phyloP scores from a whole-genome alignment of 73 alveolate species.

The Durusdinium trenchii region DNA sequence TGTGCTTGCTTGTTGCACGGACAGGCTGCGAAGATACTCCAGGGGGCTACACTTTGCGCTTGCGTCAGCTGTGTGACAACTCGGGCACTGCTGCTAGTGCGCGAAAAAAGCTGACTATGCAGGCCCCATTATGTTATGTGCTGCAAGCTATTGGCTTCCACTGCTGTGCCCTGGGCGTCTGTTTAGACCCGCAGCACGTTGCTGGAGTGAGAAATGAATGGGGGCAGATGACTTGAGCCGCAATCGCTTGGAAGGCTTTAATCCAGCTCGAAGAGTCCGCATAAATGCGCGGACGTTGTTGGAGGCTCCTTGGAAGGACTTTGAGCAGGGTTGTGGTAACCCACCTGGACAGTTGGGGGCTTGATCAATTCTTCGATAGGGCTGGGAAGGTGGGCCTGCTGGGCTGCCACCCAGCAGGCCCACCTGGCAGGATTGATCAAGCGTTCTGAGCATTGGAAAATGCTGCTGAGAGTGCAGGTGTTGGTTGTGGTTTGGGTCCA shows the following conservation, averaged over 20 bases:
- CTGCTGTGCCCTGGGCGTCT: neutral
- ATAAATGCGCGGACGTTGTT: neutral
- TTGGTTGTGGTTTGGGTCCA: no score
- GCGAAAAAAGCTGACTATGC: neutral
- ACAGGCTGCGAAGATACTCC: constrained; percentile 10
- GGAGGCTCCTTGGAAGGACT: neutral
- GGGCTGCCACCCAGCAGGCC: no score
- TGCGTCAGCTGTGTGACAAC: constrained; percentile 28
- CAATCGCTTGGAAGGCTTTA: neutral
- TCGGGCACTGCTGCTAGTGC: neutral
- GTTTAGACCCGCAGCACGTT: no score
- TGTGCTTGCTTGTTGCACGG: constrained; percentile 17
- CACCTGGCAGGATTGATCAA: no score
- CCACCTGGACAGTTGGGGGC: no score
- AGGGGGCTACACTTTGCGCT: neutral
- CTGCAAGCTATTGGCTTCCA: neutral
- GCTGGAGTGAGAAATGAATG: constrained; percentile 4
- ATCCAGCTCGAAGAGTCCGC: neutral
- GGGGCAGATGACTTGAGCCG: constrained; percentile 28
- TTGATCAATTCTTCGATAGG: no score
- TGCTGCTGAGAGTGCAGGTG: no score
- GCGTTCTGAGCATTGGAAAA: no score
- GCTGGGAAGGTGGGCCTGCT: no score
- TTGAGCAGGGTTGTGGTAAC: no score
- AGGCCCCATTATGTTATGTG: neutral